phyloP scores from a whole-genome alignment of 2,329 filamentous ascomycete species.

The Fusarium irregulare region DNA sequence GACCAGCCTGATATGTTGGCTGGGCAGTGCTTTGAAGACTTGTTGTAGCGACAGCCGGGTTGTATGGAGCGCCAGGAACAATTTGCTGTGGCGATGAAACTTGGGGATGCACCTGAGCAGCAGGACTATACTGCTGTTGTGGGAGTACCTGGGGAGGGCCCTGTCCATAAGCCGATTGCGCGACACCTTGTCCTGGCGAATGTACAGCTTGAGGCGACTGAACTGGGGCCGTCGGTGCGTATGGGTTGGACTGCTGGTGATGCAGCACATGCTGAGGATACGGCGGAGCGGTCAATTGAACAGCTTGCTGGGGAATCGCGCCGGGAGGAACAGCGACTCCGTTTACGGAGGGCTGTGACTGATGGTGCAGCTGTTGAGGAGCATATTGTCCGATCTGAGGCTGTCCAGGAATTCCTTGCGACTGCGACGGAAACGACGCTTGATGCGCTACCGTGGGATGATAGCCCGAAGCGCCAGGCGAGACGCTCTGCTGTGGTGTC shows the following conservation, averaged over 20 bases:
- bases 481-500: slow-evolving; percentile 10
- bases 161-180: not conserved
- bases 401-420: not conserved
- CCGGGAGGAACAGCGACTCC: not conserved
- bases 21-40: not conserved
- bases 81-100: slow-evolving; percentile 11
- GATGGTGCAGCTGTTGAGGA: not conserved
- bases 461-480: not conserved
- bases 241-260: not conserved
- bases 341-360: not conserved
- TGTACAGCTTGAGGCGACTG: not conserved
- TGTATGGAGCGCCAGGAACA: not conserved
- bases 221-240: not conserved
- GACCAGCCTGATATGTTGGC: not conserved
- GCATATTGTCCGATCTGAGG: not conserved
- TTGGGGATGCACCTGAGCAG: not conserved
- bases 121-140: not conserved
- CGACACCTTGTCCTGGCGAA: not conserved
- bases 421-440: not conserved
- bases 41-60: not conserved
- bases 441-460: slow-evolving; percentile 13
- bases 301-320: not conserved
- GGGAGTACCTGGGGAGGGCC: not conserved
- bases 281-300: not conserved
- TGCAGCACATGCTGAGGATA: slow-evolving; percentile 12